Evolutionary conservation across 352 stramenopile genomes (phyloP).

Genomic region (Globisporangium emineosum): DNA sequence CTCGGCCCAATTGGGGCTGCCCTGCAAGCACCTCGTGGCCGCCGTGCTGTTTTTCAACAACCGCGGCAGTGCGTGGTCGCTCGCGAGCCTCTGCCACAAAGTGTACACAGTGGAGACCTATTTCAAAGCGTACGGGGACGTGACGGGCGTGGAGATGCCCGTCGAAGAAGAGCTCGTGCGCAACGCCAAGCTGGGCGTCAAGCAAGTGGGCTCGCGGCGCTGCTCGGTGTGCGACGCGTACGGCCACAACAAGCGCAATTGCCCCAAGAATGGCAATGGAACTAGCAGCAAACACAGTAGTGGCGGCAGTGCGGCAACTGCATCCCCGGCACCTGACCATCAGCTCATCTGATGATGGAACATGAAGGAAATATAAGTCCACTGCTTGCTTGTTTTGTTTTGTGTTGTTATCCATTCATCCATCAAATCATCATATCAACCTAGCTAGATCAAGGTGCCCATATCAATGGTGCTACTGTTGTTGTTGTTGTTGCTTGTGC

Average conservation of each 20-base stretch:
- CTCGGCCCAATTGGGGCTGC: slow-evolving; percentile 29
- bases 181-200: too few relatives aligned
- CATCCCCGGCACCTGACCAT: too few relatives aligned
- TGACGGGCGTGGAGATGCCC: slow-evolving; percentile 30
- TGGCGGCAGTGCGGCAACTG: too few relatives aligned
- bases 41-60: slow-evolving; percentile 36
- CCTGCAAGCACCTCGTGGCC: slow-evolving; percentile 40
- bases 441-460: too few relatives aligned
- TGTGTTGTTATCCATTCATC: too few relatives aligned
- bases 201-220: slow-evolving; percentile 20
- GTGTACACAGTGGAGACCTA: slow-evolving; percentile 33
- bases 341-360: too few relatives aligned
- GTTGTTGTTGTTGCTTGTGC: slow-evolving; percentile 12
- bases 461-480: too few relatives aligned
- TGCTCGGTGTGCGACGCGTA: slow-evolving; percentile 37
- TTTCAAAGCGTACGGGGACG: slow-evolving; percentile 24
- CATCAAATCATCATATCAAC: too few relatives aligned
- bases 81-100: slow-evolving; percentile 26
- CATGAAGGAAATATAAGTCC: too few relatives aligned
- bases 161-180: slow-evolving; percentile 42
- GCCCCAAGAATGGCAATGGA: slow-evolving; percentile 10
- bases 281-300: not conserved
- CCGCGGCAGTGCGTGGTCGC: too few relatives aligned
- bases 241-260: slow-evolving; percentile 47
- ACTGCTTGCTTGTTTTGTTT: too few relatives aligned